Conservation (phyloP, 2,329 filamentous ascomycete genomes). For the Pseudopyricularia javanii region DNA sequence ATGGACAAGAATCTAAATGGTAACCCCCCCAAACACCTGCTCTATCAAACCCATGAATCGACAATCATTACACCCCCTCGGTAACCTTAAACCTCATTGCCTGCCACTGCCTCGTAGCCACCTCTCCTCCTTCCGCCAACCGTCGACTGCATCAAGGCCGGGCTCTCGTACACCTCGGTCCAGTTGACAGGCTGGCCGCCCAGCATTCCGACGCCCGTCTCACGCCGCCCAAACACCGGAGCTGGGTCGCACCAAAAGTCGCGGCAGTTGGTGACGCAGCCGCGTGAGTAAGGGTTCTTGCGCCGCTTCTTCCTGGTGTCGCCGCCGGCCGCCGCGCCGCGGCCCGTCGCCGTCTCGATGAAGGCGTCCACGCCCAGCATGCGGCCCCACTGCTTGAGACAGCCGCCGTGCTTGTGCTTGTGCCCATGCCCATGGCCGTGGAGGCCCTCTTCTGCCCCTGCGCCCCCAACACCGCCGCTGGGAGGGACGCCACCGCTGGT, state of each 20-base stretch:
- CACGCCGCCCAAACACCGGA: slow-evolving; percentile 63
- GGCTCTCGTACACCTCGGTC: slow-evolving; percentile 78
- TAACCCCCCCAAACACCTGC: too few species aligned
- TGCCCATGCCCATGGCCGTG: slow-evolving; percentile 25
- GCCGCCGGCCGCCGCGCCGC: slow-evolving; percentile 51
- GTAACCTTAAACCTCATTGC: slow-evolving; percentile 34
- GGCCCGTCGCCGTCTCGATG: slow-evolving; percentile 78
- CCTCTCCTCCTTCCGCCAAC: slow-evolving; percentile 31
- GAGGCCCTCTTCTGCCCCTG: slow-evolving; percentile 23
- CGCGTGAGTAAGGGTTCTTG: slow-evolving; percentile 75
- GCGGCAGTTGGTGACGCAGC: slow-evolving; percentile 76
- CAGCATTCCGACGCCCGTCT: slow-evolving; percentile 63
- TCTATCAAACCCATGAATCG: too few species aligned
- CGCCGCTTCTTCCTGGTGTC: slow-evolving; percentile 41
- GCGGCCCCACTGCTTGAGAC: slow-evolving; percentile 68
- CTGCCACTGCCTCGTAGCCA: slow-evolving; percentile 52
- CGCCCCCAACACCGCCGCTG: slow-evolving; percentile 40
- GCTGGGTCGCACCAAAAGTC: slow-evolving; percentile 95
- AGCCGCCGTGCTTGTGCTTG: slow-evolving; percentile 44
- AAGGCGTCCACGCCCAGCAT: slow-evolving; percentile 89
- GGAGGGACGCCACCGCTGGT: slow-evolving; percentile 40
- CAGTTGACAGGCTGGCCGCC: slow-evolving; percentile 77
- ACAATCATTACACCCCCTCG: too few species aligned
- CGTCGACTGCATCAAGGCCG: slow-evolving; percentile 47
- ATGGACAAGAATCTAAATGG: too few species aligned